phyloP scores from a whole-genome alignment of 2,329 filamentous ascomycete species.

The Alternaria alternata region DNA sequence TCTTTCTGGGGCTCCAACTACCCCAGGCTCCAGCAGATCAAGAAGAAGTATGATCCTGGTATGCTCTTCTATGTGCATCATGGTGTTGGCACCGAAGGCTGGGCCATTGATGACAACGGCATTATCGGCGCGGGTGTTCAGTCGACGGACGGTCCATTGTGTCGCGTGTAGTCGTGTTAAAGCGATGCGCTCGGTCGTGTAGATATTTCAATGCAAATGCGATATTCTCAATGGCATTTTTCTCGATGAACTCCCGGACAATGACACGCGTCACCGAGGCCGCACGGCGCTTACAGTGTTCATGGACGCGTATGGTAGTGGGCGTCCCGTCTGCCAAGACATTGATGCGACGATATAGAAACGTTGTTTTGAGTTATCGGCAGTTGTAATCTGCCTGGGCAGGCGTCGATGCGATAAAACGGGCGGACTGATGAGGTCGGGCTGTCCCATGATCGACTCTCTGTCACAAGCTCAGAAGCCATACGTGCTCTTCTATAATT shows the following conservation, averaged over 20 bases:
- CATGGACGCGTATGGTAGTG: neutral
- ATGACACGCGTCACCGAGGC: conserved; percentile 1
- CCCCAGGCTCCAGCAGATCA: conserved; percentile 33
- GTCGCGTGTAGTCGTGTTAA: conserved; percentile 24
- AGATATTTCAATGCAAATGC: conserved; percentile 9
- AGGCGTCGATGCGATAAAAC: neutral
- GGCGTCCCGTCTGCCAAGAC: conserved; percentile 6
- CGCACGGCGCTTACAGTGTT: conserved; percentile 7
- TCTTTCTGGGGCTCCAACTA: conserved; percentile 53
- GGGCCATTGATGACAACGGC: conserved; percentile 39
- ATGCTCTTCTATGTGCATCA: conserved; percentile 46
- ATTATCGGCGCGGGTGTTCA: conserved; percentile 42
- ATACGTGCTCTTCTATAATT: neutral
- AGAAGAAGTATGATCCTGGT: conserved; percentile 41
- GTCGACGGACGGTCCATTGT: conserved; percentile 42
- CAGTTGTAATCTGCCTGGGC: conserved; percentile 1
- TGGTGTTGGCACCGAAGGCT: conserved; percentile 44
- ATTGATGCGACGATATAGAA: conserved; percentile 5
- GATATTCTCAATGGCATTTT: neutral
- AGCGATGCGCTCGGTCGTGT: conserved; percentile 5
- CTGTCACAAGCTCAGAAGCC: neutral
- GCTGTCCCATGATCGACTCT: neutral
- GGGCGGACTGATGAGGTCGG: neutral
- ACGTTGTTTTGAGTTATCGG: conserved; percentile 7
- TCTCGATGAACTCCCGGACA: neutral